Base-by-base conservation (phyloP, 2,329 filamentous ascomycete species). In the Delphinella strobiligena region DNA sequence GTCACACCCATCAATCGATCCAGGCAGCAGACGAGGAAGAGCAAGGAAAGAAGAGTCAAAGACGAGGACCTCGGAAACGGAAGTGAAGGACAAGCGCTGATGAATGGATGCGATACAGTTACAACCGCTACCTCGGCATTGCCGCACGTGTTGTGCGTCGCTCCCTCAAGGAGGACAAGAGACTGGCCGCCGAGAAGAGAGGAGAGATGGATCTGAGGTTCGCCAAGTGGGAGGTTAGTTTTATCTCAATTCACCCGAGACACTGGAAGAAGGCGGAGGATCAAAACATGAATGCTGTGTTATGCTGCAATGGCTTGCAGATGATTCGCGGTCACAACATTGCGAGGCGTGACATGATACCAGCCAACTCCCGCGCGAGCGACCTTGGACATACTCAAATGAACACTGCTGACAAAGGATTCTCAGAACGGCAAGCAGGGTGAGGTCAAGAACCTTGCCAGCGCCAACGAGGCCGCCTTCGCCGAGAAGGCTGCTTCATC, bases 61-160 rank as follows among this genome's bases (percentile, higher is more conserved):
- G 11, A 32, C 15, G 30, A 16, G 15, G 22, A 27, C 7, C 22
- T 27, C 22, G 22, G 22, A 27, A 27, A 27, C 12, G 22, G 12
- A 7, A 27, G 22, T 27, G 12, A 7, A 27, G 22, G 22, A 27
- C 12, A 12, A 16, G 5, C n/a, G 15, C 8, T 18, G 31, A 34
- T 34, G 31, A 32, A 4, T 24, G 22, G 18, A 30, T 18, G 24
- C 37, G 41, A 29, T 40, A 61, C 64, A 98, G 91, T 72, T 98
- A 98, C 85, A 98, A 98, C 82, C 91, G 88, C 72, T 96, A 95
- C 80, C 80, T 98, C 63, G 80, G 88, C 61, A 78, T 98, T 69
- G 87, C 91, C 60, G 79, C 88, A 67, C 87, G 88, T 67, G 83
- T 85, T 61, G 84, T 98, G 64, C 91, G 93, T 71, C 83, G 86